Percentiles rank a stretch among this genome's conserved stretches.
phyloP scores from a whole-genome alignment of 2,329 filamentous ascomycete genomes.

The Ophiostoma australiae region DNA sequence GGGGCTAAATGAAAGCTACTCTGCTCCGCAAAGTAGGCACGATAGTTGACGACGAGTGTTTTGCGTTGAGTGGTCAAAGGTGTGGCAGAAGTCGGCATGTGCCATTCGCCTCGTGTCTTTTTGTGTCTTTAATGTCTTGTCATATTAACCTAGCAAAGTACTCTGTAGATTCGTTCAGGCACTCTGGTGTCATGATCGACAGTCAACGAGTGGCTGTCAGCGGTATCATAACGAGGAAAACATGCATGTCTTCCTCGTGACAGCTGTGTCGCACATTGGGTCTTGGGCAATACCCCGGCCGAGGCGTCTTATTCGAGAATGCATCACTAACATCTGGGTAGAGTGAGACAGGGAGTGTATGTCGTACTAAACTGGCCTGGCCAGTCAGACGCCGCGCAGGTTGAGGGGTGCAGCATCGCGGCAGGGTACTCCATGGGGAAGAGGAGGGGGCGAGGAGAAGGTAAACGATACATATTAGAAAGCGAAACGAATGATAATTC shows the following conservation, averaged over 20 bases:
- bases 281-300: not conserved
- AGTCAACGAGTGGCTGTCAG: not conserved
- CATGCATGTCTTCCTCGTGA: not conserved
- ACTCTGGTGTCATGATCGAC: not conserved
- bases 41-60: not conserved
- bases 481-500: no score
- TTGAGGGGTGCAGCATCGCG: conserved; percentile 2
- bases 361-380: not conserved
- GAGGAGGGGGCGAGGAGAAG: not conserved
- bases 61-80: not conserved
- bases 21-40: not conserved
- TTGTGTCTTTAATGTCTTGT: no score
- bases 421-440: conserved; percentile 6
- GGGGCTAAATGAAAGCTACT: not conserved
- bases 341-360: not conserved
- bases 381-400: not conserved
- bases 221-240: no score
- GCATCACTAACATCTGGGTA: not conserved
- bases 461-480: not conserved
- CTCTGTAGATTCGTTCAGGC: not conserved
- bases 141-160: no score
- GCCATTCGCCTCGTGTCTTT: no score
- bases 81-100: not conserved
- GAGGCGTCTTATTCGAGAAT: not conserved
- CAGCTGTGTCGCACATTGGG: not conserved